Conservation (phyloP, 2,329 filamentous ascomycete genomes). For the Cladorrhinum sp. region DNA sequence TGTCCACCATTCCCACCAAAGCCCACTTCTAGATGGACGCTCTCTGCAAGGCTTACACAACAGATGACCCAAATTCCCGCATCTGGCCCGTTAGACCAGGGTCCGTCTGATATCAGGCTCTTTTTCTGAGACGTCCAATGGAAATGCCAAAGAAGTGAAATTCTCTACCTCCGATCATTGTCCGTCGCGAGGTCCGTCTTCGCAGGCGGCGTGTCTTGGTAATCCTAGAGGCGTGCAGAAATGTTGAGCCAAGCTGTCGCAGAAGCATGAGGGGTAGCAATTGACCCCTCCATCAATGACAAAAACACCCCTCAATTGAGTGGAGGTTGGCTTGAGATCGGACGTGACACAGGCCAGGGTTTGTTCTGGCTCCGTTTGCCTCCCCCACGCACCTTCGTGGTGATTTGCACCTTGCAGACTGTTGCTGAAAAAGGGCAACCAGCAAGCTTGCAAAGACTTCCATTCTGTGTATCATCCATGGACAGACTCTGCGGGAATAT, state of each 20-base stretch:
- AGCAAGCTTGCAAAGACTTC: not conserved
- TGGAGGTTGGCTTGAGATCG: not conserved
- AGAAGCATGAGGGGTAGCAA: slow-evolving; percentile 13
- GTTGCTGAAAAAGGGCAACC: too few relatives aligned
- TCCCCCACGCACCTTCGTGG: not conserved
- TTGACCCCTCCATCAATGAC: slow-evolving; percentile 13
- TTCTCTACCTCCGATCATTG: slow-evolving; percentile 20
- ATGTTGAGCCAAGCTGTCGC: slow-evolving; percentile 19
- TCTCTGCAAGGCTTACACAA: slow-evolving; percentile 13
- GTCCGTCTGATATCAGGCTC: slow-evolving; percentile 23
- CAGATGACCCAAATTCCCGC: slow-evolving; percentile 25
- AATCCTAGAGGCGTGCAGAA: slow-evolving; percentile 4
- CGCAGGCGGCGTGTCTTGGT: not conserved
- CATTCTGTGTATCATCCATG: not conserved
- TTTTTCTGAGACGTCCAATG: slow-evolving; percentile 21
- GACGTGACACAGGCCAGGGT: not conserved
- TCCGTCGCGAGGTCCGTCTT: slow-evolving; percentile 14
- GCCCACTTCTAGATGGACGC: slow-evolving; percentile 15
- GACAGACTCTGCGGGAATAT: not conserved
- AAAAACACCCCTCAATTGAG: not conserved
- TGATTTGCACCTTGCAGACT: too few relatives aligned
- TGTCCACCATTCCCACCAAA: not conserved
- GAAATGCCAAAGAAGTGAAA: slow-evolving; percentile 3
- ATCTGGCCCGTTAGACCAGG: slow-evolving; percentile 12
- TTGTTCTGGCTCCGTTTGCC: not conserved